Evolutionary conservation across 2,329 filamentous ascomycete genomes (phyloP).

Genomic region (Colletotrichum ledebouriae): DNA sequence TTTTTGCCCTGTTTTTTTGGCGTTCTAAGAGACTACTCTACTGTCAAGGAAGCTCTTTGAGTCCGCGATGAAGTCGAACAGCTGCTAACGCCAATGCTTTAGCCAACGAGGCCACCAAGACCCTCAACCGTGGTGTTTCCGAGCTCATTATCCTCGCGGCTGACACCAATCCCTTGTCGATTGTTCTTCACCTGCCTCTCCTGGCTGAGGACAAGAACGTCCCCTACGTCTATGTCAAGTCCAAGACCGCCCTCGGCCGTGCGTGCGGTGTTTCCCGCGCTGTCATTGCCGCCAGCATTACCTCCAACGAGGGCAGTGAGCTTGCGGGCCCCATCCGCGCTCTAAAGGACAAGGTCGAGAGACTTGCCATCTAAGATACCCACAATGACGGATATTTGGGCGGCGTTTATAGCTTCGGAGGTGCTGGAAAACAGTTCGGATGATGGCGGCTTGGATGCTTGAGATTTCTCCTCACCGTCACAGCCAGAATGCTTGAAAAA

Average conservation of each 20-base stretch:
- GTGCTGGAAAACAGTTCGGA: constrained; percentile 18
- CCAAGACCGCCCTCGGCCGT: constrained; percentile 87
- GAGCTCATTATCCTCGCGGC: constrained; percentile 87
- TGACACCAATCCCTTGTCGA: constrained; percentile 88
- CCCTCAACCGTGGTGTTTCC: constrained; percentile 88
- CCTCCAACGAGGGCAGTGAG: constrained; percentile 91
- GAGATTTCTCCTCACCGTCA: background rate
- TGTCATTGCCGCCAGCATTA: constrained; percentile 90
- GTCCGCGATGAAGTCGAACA: constrained; percentile 58
- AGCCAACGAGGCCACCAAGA: constrained; percentile 75
- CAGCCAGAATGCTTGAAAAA: constrained; percentile 28
- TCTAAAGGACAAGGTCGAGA: constrained; percentile 95
- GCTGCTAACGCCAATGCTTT: constrained; percentile 12
- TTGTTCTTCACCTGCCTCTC: constrained; percentile 89
- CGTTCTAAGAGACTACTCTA: background rate
- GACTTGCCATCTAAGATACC: constrained; percentile 84
- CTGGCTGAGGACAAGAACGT: constrained; percentile 86
- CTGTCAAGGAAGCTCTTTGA: background rate
- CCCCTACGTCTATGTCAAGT: constrained; percentile 70
- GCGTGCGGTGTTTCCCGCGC: constrained; percentile 90
- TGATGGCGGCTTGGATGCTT: background rate
- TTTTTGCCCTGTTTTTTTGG: background rate
- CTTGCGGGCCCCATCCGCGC: constrained; percentile 88
- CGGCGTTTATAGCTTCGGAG: constrained; percentile 21
- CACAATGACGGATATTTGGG: constrained; percentile 15